Conservation (phyloP, 192 early-diverging fungal genomes). For the Funneliformis mosseae region DNA sequence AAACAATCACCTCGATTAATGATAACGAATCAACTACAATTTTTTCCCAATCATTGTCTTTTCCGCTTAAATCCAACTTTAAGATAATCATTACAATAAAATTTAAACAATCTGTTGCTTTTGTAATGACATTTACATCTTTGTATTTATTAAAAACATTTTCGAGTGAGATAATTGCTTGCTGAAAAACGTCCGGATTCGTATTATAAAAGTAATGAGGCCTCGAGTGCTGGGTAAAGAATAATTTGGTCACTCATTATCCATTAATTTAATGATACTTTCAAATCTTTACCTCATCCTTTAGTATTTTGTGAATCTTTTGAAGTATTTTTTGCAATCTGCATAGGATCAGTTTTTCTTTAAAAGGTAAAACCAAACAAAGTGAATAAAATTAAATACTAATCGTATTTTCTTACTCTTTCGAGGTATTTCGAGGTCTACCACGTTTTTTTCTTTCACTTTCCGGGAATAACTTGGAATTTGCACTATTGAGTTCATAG, state of each 20-base stretch:
- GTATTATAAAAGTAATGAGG: background rate
- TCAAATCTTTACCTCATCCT: slow-evolving; percentile 1
- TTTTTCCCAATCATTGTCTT: slow-evolving; percentile 23
- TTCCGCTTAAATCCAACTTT: background rate
- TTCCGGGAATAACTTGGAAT: background rate
- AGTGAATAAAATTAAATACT: background rate
- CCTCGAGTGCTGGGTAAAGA: background rate
- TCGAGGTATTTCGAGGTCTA: slow-evolving; percentile 3
- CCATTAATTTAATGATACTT: too few species aligned
- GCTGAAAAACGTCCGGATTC: background rate
- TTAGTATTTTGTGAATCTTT: background rate
- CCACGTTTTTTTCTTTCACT: slow-evolving; percentile 10
- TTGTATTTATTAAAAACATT: background rate
- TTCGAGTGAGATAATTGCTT: background rate
- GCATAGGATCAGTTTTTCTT: background rate
- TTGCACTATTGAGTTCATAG: background rate
- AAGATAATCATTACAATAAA: background rate
- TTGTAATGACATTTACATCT: background rate
- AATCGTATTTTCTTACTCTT: background rate
- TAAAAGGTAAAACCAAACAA: background rate
- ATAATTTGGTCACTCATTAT: background rate
- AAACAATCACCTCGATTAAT: slow-evolving; percentile 15
- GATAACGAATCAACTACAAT: slow-evolving; percentile 1
- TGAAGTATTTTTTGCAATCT: slow-evolving; percentile 24
- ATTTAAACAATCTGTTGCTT: background rate